Evolutionary conservation across 805 yeast species (phyloP).

Genomic region (Wickerhamomyces strasburgensis): DNA sequence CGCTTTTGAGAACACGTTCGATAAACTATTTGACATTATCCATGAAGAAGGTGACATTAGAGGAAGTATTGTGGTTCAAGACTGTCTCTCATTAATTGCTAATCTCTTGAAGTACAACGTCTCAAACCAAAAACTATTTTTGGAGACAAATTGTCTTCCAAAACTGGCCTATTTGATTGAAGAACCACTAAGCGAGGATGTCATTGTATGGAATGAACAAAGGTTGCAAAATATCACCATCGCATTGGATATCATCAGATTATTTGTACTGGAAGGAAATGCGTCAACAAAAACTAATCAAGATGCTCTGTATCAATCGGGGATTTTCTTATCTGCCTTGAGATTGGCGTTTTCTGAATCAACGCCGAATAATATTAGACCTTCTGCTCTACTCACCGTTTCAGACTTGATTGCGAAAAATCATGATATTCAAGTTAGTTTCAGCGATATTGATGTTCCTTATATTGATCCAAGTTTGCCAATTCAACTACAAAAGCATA

Average conservation of each 20-base stretch:
- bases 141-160: conserved; percentile 78
- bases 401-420: conserved; percentile 74
- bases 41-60: conserved; percentile 84
- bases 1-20: conserved; percentile 92
- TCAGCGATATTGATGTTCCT: conserved; percentile 86
- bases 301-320: conserved; percentile 49
- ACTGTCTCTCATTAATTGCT: conserved; percentile 71
- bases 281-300: conserved; percentile 63
- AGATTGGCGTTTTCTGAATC: conserved; percentile 63
- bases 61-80: conserved; percentile 88
- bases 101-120: conserved; percentile 77
- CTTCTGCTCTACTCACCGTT: conserved; percentile 64
- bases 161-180: conserved; percentile 56
- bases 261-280: conserved; percentile 70
- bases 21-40: conserved; percentile 70
- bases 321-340: conserved; percentile 60
- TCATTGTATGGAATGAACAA: conserved; percentile 73
- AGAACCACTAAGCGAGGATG: conserved; percentile 48
- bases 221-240: conserved; percentile 60
- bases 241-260: conserved; percentile 64
- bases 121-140: conserved; percentile 81
- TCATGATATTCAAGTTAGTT: conserved; percentile 58
- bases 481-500: conserved; percentile 24
- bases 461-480: conserved; percentile 73
- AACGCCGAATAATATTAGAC: conserved; percentile 63